Evolutionary conservation across 768 basidiomycete species (phyloP).

Genomic region (Hysterangium stoloniferum): DNA sequence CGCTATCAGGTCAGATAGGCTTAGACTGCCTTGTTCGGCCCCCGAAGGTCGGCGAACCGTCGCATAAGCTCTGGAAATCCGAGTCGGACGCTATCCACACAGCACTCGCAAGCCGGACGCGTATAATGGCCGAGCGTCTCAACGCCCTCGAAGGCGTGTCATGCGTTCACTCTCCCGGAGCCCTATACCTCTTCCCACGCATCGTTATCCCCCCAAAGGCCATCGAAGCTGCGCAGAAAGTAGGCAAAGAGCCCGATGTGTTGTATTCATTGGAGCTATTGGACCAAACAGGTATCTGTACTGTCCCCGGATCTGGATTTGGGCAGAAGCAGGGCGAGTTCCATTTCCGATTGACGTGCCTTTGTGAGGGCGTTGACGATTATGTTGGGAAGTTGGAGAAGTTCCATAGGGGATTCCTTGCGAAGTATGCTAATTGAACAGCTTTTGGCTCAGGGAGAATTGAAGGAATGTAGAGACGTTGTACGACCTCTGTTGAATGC

Average conservation of each 20-base stretch:
- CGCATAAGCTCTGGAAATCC: conserved; percentile 70
- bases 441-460: too few species aligned
- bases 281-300: conserved; percentile 88
- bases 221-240: conserved; percentile 58
- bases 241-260: conserved; percentile 77
- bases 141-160: conserved; percentile 80
- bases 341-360: conserved; percentile 88
- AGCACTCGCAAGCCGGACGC: conserved; percentile 62
- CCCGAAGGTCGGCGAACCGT: conserved; percentile 66
- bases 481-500: too few species aligned
- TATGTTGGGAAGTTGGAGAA: conserved; percentile 79
- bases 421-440: conserved; percentile 33
- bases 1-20: conserved; percentile 85
- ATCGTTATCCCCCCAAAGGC: conserved; percentile 71
- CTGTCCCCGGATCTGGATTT: conserved; percentile 90
- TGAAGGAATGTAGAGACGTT: too few species aligned
- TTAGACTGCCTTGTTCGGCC: conserved; percentile 93
- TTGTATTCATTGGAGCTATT: conserved; percentile 82
- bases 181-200: conserved; percentile 88
- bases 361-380: conserved; percentile 92
- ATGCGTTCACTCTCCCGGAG: conserved; percentile 85
- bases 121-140: conserved; percentile 67
- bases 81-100: conserved; percentile 79
- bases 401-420: conserved; percentile 58
- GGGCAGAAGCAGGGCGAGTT: conserved; percentile 86